Evolutionary conservation across 805 yeast species (phyloP), one percentile per base, ranked within the genome.

Genomic region (Danielia reshetovae): DNA sequence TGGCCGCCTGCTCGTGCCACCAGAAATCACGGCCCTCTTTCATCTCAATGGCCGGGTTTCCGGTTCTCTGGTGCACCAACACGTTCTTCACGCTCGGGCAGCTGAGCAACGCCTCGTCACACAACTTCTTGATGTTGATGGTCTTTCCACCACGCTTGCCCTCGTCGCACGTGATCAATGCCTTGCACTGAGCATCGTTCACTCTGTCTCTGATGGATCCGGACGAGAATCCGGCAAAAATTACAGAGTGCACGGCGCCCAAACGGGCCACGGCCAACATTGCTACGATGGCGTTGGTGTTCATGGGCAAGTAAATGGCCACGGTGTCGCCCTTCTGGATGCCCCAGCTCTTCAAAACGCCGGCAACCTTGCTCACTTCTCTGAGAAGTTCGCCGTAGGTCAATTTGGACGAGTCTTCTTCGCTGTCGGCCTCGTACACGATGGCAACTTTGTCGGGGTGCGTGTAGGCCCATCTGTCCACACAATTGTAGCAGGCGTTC

Each of bases 261-360:
- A 85, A 67, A 61, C 95, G 72, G 27, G 77, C 74, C 52, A 84
- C 81, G 17, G 95, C 94, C 60, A 85, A 63, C 68, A 85, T 62
- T 18, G 93, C 77, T 38, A 81, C 67, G 33, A 85, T 62, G 25
- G 93, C 89, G 56, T 83, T 85, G 29, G 89, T 83, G 44, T 79
- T 81, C 93, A 84, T 85, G 51, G 95, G 95, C 67, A 85, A 68
- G 58, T 85, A 85, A 34, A 85, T 84, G 16, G 93, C 93, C 38
- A 85, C 90, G 12, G 88, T 81, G 55, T 85, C 95, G 49, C 93
- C 93, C 62, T 84, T 85, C 41, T 70, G 65, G 38, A 84, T 79
- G 32, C 89, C 89, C 70, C 79, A 65, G 40, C 66, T 62, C 46
- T 70, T 65, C 55, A 85, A 70, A 23, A 79, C 81, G 49, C 82